Conservation (phyloP, 108 stramenopile species). For the Skeletonema tropicum region DNA sequence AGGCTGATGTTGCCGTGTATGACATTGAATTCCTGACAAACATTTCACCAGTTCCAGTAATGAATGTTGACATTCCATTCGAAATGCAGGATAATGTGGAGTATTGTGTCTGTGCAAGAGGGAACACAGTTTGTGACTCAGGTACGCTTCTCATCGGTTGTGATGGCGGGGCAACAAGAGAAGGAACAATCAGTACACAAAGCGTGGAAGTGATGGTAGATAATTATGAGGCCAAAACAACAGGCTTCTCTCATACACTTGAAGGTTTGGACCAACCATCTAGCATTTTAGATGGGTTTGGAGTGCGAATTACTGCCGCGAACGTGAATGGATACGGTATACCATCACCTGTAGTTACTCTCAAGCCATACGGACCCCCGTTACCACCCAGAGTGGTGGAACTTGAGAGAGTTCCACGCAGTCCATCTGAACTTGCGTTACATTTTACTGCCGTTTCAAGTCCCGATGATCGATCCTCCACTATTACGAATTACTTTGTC, state of each 20-base stretch:
- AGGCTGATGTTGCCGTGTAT: conserved; percentile 17
- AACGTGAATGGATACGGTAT: conserved; percentile 55
- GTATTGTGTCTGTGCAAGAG: conserved; percentile 47
- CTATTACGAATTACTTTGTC: conserved; percentile 61
- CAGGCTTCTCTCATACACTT: conserved; percentile 52
- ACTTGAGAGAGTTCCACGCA: conserved; percentile 48
- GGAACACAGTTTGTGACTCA: conserved; percentile 7
- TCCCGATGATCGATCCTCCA: conserved; percentile 52
- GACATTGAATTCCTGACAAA: conserved; percentile 38
- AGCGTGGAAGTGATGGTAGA: conserved; percentile 13
- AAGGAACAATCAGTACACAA: conserved; percentile 23
- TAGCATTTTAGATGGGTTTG: conserved; percentile 52
- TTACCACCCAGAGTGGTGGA: conserved; percentile 51
- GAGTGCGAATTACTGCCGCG: conserved; percentile 59
- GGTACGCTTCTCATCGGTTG: conserved; percentile 17
- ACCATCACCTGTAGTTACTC: conserved; percentile 43
- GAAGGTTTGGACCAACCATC: conserved; percentile 52
- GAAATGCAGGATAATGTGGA: conserved; percentile 6
- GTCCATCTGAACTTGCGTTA: conserved; percentile 36
- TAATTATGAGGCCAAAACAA: neutral
- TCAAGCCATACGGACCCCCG: conserved; percentile 64
- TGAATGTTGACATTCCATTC: conserved; percentile 14
- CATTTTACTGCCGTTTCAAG: conserved; percentile 56
- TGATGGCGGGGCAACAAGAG: conserved; percentile 17
- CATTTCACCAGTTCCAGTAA: conserved; percentile 32